Evolutionary conservation across 441 rosid genomes (phyloP), one percentile per base, ranked within the genome.

Genomic region (Dalechampia spathulata): DNA sequence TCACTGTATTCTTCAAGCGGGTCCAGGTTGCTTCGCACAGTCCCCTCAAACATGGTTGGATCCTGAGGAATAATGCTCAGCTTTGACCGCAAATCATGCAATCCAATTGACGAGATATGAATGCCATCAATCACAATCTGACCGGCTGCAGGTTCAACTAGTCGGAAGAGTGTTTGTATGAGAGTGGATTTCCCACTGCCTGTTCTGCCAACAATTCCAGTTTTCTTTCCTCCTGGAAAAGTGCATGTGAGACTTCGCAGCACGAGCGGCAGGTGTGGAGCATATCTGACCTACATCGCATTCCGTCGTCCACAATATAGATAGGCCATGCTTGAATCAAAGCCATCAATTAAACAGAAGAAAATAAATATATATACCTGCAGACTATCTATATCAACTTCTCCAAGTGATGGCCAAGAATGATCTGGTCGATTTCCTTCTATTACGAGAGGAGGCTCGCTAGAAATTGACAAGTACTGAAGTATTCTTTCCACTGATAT

Each of bases 131-230:
- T 88, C 64, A 66, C 38, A 60, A 92, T 78, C 60, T 69, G 76
- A 56, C 98, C 96, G 21, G 70, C 75, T 17, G 80, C 40, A 25
- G 94, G 96, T 11, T 92, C 98, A 6, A 88, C 90, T 34, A 88
- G 81, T 39, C 96, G 75, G 75, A 91, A 88, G 25, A 91, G 84
- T 12, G 96, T 73, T 40, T 88, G 98, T 53, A 88, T 91, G 51
- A 91, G 82, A 51, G 98, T 92, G 5, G 98, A 77, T 75, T 92
- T 92, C 0, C 98, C 98, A 30, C 98, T 84, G 17, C 96, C 98
- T 16, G 98, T 92, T 60, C 97, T 82, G 23, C 92, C 90, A 27
- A 85, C 90, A 13, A 87, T 85, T 15, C 97, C 99, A 50, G 89
- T 86, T 76, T 78, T 92, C 72, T 72, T 69, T 30, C 90, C 93